These are phyloP conservation scores for Agaricus blazei DNA, from an alignment of 768 basidiomycete species.

Conservation along the genomic window DNA sequence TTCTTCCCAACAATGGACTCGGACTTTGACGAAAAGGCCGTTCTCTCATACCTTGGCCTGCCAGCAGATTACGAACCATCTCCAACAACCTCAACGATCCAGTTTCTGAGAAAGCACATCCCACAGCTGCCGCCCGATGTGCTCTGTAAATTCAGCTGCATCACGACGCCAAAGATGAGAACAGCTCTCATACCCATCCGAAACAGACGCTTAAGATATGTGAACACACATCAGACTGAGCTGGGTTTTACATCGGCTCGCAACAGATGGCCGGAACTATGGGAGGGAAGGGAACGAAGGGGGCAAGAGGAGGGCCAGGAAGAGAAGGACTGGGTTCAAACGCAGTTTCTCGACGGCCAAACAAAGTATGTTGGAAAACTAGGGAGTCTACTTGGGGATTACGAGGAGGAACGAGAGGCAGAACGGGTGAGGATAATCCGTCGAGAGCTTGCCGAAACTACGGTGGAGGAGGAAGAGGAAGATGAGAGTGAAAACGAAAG, in stretches of 20 bases:
- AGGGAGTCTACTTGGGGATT: constrained; percentile 58
- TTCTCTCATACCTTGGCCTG: constrained; percentile 50
- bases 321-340: constrained; percentile 66
- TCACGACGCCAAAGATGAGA: constrained; percentile 61
- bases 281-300: constrained; percentile 49
- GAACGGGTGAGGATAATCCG: constrained; percentile 50
- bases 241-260: constrained; percentile 50
- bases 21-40: constrained; percentile 27
- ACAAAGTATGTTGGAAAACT: constrained; percentile 65
- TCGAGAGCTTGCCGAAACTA: constrained; percentile 30
- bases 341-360: constrained; percentile 52
- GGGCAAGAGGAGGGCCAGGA: constrained; percentile 54
- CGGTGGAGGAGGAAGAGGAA: constrained; percentile 64
- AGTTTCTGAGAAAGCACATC: constrained; percentile 59
- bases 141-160: constrained; percentile 35
- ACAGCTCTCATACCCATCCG: constrained; percentile 59
- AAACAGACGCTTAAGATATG: constrained; percentile 68
- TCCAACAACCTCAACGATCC: constrained; percentile 51
- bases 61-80: constrained; percentile 54
- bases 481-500: constrained; percentile 39
- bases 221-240: constrained; percentile 47
- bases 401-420: constrained; percentile 75
- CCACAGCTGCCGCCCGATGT: constrained; percentile 65
- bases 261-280: constrained; percentile 61
- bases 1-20: constrained; percentile 12